phyloP scores from a whole-genome alignment of 2,329 filamentous ascomycete species.

The Phoma sp. region DNA sequence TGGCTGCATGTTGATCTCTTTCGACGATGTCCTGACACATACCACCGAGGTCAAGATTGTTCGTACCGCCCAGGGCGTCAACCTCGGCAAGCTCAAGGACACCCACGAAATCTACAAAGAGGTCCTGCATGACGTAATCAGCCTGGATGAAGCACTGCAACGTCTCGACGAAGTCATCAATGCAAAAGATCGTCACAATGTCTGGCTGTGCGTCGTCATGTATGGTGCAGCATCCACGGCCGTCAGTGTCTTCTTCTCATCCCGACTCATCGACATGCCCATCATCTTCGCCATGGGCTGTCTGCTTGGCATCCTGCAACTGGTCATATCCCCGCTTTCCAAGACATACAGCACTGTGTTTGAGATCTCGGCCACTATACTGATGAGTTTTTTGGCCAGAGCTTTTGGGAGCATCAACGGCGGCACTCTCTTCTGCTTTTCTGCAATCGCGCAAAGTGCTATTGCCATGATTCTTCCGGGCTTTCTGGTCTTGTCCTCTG shows the following conservation, averaged over 20 bases:
- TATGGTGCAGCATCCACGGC: slow-evolving; percentile 77
- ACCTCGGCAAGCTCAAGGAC: slow-evolving; percentile 75
- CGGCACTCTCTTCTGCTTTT: slow-evolving; percentile 55
- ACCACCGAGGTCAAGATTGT: slow-evolving; percentile 81
- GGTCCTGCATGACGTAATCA: slow-evolving; percentile 74
- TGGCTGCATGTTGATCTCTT: slow-evolving; percentile 91
- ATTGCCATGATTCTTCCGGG: slow-evolving; percentile 59
- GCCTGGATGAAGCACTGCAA: slow-evolving; percentile 70
- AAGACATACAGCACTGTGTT: slow-evolving; percentile 67
- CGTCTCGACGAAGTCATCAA: slow-evolving; percentile 68
- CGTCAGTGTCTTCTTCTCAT: slow-evolving; percentile 80
- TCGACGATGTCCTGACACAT: slow-evolving; percentile 73
- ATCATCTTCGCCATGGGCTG: slow-evolving; percentile 77
- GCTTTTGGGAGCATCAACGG: slow-evolving; percentile 55
- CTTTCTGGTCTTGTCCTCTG: slow-evolving; percentile 55
- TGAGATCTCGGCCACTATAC: slow-evolving; percentile 54
- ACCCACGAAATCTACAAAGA: slow-evolving; percentile 80
- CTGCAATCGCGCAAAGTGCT: slow-evolving; percentile 56
- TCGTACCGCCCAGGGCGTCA: slow-evolving; percentile 70
- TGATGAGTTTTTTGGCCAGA: slow-evolving; percentile 56
- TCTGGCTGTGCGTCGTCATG: slow-evolving; percentile 62
- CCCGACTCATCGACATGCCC: slow-evolving; percentile 77
- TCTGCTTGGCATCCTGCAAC: slow-evolving; percentile 75
- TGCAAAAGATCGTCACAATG: slow-evolving; percentile 60
- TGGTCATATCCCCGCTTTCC: slow-evolving; percentile 74